phyloP scores from a whole-genome alignment of 73 alveolate species.

The Stentor roeselii region DNA sequence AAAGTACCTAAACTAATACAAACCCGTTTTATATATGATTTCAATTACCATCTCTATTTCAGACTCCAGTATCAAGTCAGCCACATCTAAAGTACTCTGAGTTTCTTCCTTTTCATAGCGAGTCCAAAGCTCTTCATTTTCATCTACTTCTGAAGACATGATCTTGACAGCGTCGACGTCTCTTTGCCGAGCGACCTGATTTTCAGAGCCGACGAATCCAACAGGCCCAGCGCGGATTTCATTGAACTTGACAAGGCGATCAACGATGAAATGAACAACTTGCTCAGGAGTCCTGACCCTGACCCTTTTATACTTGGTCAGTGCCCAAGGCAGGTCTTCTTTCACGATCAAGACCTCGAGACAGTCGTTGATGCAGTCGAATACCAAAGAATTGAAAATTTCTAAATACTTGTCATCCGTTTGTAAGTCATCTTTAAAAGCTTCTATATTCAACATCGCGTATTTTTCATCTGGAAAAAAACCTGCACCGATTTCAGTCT shows the following conservation, averaged over 20 bases:
- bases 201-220: not conserved
- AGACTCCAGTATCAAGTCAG: not conserved
- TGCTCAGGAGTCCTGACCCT: not conserved
- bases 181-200: not conserved
- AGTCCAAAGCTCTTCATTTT: not conserved
- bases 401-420: not conserved
- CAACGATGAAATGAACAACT: not conserved
- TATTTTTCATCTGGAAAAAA: not conserved
- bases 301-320: no score
- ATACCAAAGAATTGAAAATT: not conserved
- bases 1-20: no score
- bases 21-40: not conserved
- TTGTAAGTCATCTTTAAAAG: not conserved
- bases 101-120: not conserved
- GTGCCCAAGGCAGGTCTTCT: slow-evolving; percentile 1
- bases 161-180: not conserved
- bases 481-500: not conserved
- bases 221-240: not conserved
- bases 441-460: not conserved
- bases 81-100: not conserved
- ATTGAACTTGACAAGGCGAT: not conserved
- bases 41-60: not conserved
- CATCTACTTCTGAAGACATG: not conserved
- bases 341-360: not conserved
- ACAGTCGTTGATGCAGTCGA: not conserved